Conservation (phyloP, 2,329 filamentous ascomycete genomes). For the Elsinoe batatas region DNA sequence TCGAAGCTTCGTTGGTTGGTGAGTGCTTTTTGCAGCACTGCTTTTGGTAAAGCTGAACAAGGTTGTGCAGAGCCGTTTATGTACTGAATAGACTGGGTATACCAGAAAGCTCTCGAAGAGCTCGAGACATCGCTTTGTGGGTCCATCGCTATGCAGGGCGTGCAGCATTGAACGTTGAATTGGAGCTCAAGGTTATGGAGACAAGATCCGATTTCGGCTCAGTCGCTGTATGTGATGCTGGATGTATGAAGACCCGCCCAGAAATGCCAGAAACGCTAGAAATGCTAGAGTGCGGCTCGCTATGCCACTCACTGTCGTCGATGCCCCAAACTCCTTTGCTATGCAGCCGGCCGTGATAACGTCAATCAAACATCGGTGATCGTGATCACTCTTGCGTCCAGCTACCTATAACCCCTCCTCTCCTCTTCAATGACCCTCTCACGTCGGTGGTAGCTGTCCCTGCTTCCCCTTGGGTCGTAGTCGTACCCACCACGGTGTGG, state of each 20-base stretch:
- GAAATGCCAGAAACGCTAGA: background rate
- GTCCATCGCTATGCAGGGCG: too few species aligned
- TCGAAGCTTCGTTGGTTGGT: too few species aligned
- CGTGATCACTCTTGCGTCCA: background rate
- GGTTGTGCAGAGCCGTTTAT: too few species aligned
- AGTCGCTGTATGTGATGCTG: background rate
- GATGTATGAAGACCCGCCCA: background rate
- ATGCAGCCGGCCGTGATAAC: background rate
- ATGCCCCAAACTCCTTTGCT: background rate
- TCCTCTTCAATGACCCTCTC: conserved; percentile 17
- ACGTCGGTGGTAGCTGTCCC: conserved; percentile 18
- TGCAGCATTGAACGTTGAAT: too few species aligned
- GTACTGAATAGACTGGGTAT: too few species aligned
- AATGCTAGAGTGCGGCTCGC: background rate
- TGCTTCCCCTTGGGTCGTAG: conserved; percentile 19
- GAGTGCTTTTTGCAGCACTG: too few species aligned
- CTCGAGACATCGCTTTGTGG: too few species aligned
- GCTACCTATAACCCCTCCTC: background rate
- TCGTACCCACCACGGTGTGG: conserved; percentile 16
- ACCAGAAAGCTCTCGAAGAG: too few species aligned
- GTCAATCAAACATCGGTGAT: background rate
- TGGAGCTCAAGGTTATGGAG: too few species aligned
- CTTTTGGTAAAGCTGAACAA: too few species aligned
- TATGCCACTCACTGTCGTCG: background rate
- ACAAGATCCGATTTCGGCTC: too few species aligned